Conservation (phyloP, 306 rosid species). For the Lotus japonicus region DNA sequence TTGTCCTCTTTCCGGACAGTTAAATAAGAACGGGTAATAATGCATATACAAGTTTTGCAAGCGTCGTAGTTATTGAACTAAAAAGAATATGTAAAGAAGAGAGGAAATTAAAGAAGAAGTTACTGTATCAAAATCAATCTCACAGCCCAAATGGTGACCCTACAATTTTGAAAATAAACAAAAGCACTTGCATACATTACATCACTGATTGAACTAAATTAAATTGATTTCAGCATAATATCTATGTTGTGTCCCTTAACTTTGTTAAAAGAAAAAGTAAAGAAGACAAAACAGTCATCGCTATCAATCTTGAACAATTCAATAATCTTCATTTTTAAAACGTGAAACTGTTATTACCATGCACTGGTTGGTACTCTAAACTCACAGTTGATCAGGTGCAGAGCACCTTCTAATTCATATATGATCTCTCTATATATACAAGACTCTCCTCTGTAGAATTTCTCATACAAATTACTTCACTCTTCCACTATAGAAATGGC, state of each 20-base stretch:
- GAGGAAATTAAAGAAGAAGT: too few species aligned
- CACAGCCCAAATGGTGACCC: too few species aligned
- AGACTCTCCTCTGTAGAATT: background rate
- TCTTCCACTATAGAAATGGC: conserved; percentile 28
- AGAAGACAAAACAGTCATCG: background rate
- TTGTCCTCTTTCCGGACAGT: too few species aligned
- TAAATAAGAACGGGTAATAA: too few species aligned
- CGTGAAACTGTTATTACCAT: background rate
- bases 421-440: conserved; percentile 13
- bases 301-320: background rate
- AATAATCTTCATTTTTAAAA: background rate
- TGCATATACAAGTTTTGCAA: too few species aligned
- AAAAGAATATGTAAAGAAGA: too few species aligned
- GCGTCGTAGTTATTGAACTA: too few species aligned
- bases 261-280: background rate
- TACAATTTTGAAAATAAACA: too few species aligned
- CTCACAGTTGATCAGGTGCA: background rate
- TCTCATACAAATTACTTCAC: background rate
- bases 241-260: background rate
- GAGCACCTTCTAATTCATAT: background rate
- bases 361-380: background rate
- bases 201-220: too few species aligned
- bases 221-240: too few species aligned
- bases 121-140: too few species aligned
- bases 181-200: too few species aligned